Base-by-base conservation (phyloP, 305 asterid genomes). In the Fraxinus albicans region DNA sequence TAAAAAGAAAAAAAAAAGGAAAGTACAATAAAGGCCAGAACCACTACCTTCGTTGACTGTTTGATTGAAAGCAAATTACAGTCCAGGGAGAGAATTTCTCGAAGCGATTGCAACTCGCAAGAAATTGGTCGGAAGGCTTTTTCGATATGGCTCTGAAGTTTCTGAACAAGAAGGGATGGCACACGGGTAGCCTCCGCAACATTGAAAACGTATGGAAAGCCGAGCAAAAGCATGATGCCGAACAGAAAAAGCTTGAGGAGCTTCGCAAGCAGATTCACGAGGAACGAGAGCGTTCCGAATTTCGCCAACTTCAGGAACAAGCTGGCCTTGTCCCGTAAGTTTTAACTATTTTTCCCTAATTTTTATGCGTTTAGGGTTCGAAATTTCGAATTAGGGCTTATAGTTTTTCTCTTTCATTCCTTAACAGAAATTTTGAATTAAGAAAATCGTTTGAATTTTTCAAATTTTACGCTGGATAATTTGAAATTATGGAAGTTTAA, bases 101-200 rank as follows among this genome's bases (percentile, higher is more conserved):
- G 29, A 60, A 60, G 12, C 0, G 29, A 6, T 19, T 60, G 4
- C 29, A n/a, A 60, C 23, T 21, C 77, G 12, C 21, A 12, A 15
- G 40, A 7, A 76, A 9, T 21, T 15, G 27, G 8, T 27, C n/a
- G 60, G 50, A 7, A 13, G 58, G 53, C 78, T 86, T 81, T 21
- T 36, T 4, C 42, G 63, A 67, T 35, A 94, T 94, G 99, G 99
- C 95, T 84, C 80, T 96, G 86, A 96, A 94, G 86, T 96, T 96
- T 91, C 86, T 96, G 84, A 96, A 96, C 92, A 96, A 96, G 94
- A 96, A 96, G 86, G 99, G 99, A 80, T 96, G 99, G 99, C 99
- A 96, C 81, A 96, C 99, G 31, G 98, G 99, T 35, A 92, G 97
- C 85, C 98, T 96, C 75, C 97, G 98, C 82, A 96, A 96, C 89